These are phyloP conservation scores for Arabidopsis lyrata DNA, from an alignment of 441 rosid genomes.

Conservation along the genomic window DNA sequence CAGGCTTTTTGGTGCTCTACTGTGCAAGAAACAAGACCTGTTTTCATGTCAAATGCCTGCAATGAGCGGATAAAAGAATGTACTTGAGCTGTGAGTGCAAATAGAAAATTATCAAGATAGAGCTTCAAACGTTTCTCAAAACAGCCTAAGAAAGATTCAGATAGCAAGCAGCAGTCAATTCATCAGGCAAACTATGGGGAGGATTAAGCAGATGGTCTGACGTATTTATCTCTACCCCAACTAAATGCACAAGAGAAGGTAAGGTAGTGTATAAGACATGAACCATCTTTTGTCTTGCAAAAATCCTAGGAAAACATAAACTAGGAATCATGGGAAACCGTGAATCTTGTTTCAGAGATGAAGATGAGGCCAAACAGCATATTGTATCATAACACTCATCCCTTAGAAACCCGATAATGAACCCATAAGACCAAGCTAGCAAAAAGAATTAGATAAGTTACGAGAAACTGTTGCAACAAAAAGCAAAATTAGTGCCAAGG, in stretches of 20 bases:
- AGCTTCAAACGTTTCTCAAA: conserved; percentile 20
- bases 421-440: conserved; percentile 15
- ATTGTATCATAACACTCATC: conserved; percentile 8
- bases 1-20: conserved; percentile 34
- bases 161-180: conserved; percentile 3
- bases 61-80: conserved; percentile 15
- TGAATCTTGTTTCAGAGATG: conserved; percentile 1
- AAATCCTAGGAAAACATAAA: neutral
- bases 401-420: neutral
- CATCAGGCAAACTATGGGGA: neutral
- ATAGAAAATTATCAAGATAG: neutral
- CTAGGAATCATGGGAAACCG: neutral
- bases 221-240: neutral
- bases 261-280: no score
- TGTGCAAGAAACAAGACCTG: conserved; percentile 12
- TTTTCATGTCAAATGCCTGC: conserved; percentile 43
- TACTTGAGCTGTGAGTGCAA: neutral
- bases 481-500: neutral
- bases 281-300: no score
- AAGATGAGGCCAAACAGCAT: conserved; percentile 11
- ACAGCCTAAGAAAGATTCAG: conserved; percentile 10
- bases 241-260: conserved; percentile 24
- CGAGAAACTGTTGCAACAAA: neutral
- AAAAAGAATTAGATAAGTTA: neutral
- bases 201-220: conserved; percentile 2